Evolutionary conservation across 2,329 filamentous ascomycete species (phyloP), one percentile per base, ranked within the genome.

Genomic region (Paradendryphiella salina): DNA sequence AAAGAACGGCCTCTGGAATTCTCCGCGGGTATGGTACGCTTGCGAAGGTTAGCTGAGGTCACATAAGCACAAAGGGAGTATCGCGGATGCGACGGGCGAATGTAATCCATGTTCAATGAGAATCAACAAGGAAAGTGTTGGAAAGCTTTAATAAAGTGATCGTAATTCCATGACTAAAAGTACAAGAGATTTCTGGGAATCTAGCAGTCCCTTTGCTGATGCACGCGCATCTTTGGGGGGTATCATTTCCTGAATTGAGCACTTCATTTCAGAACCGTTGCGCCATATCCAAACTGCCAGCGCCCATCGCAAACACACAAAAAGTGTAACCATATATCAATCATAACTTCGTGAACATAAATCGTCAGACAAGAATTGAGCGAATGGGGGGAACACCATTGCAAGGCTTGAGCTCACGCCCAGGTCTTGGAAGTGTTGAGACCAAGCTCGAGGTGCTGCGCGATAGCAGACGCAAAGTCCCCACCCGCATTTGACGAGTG

Each of bases 401-500:
- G 5, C 13, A 36, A 32, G 40, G n/a, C 33, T 23, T 21, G 1
- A n/a, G n/a, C 11, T 56, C 46, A 70, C 9, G 59, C 48, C 65
- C 63, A 70, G 5, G 65, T 66, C 50, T 65, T 70, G 33, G 60
- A 64, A n/a, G 63, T 47, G 18, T 60, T 56, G 31, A 66, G 45
- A 28, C 60, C 57, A 46, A 69, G 54, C 38, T 70, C 69, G 23
- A 73, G 57, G 32, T 71, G 65, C 36, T 71, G 68, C 13, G 71
- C 71, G 18, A 73, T 72, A 17, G 66, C 64, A 6, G 65, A 64
- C 9, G 71, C 70, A 43, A 73, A 65, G 44, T 71, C 67, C 20
- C 69, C 61, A 46, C 71, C 67, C 10, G 60, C 58, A 23, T 65
- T 67, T 14, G 72, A 73, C 8, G 70, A 72, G 13, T 72, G 69